Evolutionary conservation across 768 basidiomycete genomes (phyloP), one percentile per base, ranked within the genome.

Genomic region (Macrolepiota albuminosa): DNA sequence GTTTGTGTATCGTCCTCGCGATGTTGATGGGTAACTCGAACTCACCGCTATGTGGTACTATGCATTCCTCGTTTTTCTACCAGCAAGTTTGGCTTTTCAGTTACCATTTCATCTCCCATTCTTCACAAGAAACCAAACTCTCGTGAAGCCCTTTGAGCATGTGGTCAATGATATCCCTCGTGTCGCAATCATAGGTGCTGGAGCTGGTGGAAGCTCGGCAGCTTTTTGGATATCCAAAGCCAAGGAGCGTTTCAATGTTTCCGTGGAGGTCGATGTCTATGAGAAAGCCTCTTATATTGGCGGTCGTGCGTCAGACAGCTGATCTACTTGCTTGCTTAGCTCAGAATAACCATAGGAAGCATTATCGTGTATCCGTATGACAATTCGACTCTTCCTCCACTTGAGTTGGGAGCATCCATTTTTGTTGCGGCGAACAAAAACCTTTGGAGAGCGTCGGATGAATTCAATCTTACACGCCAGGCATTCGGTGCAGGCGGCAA

Each of bases 181-280:
- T 50, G 80, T 97, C 65, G 95, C 94, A 8, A 86, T 97, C 67
- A 84, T 97, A 56, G 95, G 95, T 18, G 94, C 95, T 0, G 95
- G 95, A 31, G 93, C 95, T 14, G 92, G 80, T 10, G 95, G 95
- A 9, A 84, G 84, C 16, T 89, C 91, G 29, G 90, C 93, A 24
- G 93, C 86, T 2, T 91, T 84, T 68, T 91, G 93, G 87, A 86
- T 95, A 56, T 81, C 83, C 21, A 89, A 88, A 69, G 90, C 88
- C 31, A 86, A 87, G 65, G 80, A 89, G 63, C 78, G 89, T 29
- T 86, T 80, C 59, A 85, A 82, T 3, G 64, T 92, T 37, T 79
- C 89, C 58, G 78, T 92, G 3, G 85, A 90, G 54, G 79, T 97
- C 14, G 93, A 96, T 66, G 82, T 97, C 4, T 96, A 89, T 70